Percentiles rank a stretch among this genome's conserved stretches.
Evolutionary conservation across 768 basidiomycete genomes (phyloP).

Genomic region (Asterophora parasitica): DNA sequence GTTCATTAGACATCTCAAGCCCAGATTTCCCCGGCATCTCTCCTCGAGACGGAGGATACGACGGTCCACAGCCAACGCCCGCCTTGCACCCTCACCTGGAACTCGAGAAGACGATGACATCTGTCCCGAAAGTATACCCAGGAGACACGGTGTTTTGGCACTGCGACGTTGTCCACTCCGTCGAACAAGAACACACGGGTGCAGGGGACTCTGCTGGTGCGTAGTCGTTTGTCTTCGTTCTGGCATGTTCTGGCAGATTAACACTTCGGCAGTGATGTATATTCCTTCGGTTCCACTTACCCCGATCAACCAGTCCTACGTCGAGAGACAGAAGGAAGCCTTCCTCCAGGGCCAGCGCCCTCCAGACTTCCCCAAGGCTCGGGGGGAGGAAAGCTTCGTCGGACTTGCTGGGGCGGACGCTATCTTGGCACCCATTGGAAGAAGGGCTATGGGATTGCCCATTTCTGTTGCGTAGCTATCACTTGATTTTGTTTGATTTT

Average conservation of each 20-base stretch:
- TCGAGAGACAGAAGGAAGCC: constrained; percentile 54
- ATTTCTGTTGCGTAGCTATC: constrained; percentile 21
- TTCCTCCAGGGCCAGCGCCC: constrained; percentile 60
- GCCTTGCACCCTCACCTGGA: constrained; percentile 62
- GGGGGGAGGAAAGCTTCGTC: constrained; percentile 30
- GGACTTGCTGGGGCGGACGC: constrained; percentile 34
- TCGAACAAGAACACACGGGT: constrained; percentile 50
- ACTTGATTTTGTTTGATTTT: too few species aligned
- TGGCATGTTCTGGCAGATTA: not conserved
- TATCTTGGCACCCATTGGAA: constrained; percentile 30
- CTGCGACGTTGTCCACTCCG: constrained; percentile 50
- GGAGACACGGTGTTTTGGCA: constrained; percentile 83
- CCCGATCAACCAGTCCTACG: constrained; percentile 53
- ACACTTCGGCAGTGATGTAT: constrained; percentile 55
- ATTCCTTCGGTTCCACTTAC: constrained; percentile 71
- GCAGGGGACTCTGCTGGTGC: constrained; percentile 51
- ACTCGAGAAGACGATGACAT: constrained; percentile 61
- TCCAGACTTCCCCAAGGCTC: constrained; percentile 62
- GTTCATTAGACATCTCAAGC: constrained; percentile 35
- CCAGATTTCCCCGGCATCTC: constrained; percentile 52
- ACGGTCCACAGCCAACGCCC: constrained; percentile 46
- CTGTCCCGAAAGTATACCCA: constrained; percentile 64
- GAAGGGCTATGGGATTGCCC: constrained; percentile 37
- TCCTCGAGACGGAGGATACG: constrained; percentile 32
- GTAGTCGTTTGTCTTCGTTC: constrained; percentile 5